Conservation (phyloP, 192 early-diverging fungal species). For the Gamsiella multidivaricata region DNA sequence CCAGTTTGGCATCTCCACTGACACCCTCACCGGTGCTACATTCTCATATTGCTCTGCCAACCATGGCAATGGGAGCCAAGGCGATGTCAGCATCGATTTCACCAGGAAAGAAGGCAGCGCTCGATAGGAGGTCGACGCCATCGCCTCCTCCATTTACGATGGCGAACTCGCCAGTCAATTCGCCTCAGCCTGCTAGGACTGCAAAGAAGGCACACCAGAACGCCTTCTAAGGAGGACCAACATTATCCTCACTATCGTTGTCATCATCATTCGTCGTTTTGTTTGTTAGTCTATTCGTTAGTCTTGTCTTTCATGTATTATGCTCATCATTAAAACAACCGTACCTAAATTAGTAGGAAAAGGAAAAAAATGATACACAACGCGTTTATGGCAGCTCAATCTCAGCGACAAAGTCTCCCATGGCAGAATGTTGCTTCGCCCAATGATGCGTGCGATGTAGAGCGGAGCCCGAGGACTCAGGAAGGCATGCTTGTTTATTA, state of each 20-base stretch:
- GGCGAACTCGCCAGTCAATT: conserved; percentile 8
- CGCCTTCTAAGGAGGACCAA: background rate
- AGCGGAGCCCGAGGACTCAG: too few relatives aligned
- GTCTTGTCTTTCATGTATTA: background rate
- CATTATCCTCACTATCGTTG: background rate
- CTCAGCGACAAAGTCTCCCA: too few relatives aligned
- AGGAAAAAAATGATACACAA: too few relatives aligned
- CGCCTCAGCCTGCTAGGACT: conserved; percentile 3
- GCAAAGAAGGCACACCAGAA: conserved; percentile 1
- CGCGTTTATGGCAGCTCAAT: too few relatives aligned
- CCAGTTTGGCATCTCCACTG: background rate
- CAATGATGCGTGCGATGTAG: too few relatives aligned
- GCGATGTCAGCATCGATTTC: background rate
- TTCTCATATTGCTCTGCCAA: background rate
- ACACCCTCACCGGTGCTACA: background rate
- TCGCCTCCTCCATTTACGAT: conserved; percentile 2
- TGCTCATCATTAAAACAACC: too few relatives aligned
- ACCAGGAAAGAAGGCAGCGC: background rate
- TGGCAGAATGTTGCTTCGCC: too few relatives aligned
- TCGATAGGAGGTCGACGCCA: conserved; percentile 9
- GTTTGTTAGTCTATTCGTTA: background rate
- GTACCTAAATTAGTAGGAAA: too few relatives aligned
- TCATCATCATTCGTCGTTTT: background rate
- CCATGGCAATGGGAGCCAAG: background rate
- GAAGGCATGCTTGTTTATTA: too few relatives aligned